phyloP scores from a whole-genome alignment of 2,329 filamentous ascomycete genomes.

The Monosporascus sp. region DNA sequence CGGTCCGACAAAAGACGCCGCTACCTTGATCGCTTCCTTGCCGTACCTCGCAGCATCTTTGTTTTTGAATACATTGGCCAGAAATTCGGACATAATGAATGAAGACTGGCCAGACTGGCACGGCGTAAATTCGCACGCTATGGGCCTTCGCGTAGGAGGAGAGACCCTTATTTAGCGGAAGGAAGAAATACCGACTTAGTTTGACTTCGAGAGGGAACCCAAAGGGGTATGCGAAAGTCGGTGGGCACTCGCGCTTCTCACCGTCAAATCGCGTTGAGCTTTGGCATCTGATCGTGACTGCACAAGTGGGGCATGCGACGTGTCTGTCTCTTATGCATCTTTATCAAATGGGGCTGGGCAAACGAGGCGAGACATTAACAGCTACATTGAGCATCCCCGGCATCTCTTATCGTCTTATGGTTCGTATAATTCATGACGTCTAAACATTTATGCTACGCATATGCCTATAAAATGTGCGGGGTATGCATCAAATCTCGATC shows the following conservation, averaged over 20 bases:
- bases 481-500: too few relatives aligned
- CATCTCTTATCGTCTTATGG: too few relatives aligned
- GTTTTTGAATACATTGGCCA: neutral
- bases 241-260: neutral
- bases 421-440: too few relatives aligned
- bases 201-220: neutral
- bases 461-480: too few relatives aligned
- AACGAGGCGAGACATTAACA: too few relatives aligned
- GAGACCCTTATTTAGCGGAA: neutral
- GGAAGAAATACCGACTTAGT: neutral
- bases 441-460: too few relatives aligned
- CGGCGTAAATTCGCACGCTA: neutral
- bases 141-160: neutral
- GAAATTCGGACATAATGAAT: neutral
- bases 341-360: too few relatives aligned
- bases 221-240: constrained; percentile 1
- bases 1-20: neutral
- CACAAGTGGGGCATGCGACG: neutral
- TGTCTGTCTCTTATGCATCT: neutral
- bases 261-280: neutral
- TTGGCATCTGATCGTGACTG: neutral
- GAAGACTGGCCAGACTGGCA: neutral
- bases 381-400: too few relatives aligned
- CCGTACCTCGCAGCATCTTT: neutral
- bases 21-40: neutral